phyloP scores from a whole-genome alignment of 2,329 filamentous ascomycete species.

The Metarhizium brunneum region DNA sequence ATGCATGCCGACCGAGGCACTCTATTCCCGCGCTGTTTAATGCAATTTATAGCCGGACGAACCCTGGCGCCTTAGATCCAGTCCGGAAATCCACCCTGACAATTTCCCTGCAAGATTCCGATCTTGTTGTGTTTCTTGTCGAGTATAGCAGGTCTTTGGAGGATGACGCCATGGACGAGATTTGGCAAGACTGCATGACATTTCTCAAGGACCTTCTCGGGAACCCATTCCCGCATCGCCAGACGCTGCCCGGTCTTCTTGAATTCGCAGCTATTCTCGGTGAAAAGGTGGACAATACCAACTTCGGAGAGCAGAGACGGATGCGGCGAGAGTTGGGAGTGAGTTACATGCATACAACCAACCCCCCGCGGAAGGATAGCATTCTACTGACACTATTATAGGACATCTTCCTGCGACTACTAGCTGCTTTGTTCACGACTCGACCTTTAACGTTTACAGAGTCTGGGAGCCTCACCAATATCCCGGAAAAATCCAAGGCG shows the following conservation, averaged over 20 bases:
- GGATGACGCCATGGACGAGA: slow-evolving; percentile 96
- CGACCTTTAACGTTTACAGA: slow-evolving; percentile 67
- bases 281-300: slow-evolving; percentile 95
- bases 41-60: slow-evolving; percentile 89
- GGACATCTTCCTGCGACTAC: slow-evolving; percentile 80
- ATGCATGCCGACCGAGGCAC: slow-evolving; percentile 83
- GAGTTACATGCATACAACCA: slow-evolving; percentile 26
- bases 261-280: slow-evolving; percentile 86
- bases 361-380: not conserved
- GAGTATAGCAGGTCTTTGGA: slow-evolving; percentile 86
- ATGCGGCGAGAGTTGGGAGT: slow-evolving; percentile 87
- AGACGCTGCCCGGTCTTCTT: slow-evolving; percentile 75
- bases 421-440: slow-evolving; percentile 91
- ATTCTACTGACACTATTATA: slow-evolving; percentile 26
- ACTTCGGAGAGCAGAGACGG: slow-evolving; percentile 86
- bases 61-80: slow-evolving; percentile 69
- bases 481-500: slow-evolving; percentile 26
- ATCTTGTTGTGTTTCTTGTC: slow-evolving; percentile 80
- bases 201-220: slow-evolving; percentile 84
- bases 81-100: slow-evolving; percentile 81
- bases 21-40: slow-evolving; percentile 93
- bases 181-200: slow-evolving; percentile 88
- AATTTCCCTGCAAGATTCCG: slow-evolving; percentile 70
- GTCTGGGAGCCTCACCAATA: slow-evolving; percentile 25
- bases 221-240: slow-evolving; percentile 90